Evolutionary conservation across 805 yeast genomes (phyloP), one percentile per base, ranked within the genome.

Genomic region (Hyphopichia homilentoma): DNA sequence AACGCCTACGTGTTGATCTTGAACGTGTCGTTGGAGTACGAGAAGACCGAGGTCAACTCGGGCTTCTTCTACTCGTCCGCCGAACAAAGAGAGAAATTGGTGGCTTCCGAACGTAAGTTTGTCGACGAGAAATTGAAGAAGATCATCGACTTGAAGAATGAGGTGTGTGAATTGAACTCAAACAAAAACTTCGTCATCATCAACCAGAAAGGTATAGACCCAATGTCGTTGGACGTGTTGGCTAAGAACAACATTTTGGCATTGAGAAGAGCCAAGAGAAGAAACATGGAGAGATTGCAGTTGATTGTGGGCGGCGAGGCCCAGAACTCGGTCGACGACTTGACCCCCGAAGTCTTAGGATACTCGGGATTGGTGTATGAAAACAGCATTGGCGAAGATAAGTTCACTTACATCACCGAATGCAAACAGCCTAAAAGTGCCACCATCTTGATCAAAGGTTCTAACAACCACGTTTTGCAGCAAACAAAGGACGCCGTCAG

Each of bases 241-340:
- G 97, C 97, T 27, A 87, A 86, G 56, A 83, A 93, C 61, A 84
- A 84, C 48, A 93, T 93, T 45, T 70, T 93, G 48, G 98, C 98
- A 1, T 73, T 93, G 50, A 81, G 99, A 70, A 80, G 98, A 56
- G 99, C 99, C 27, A 93, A 93, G 71, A 81, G 99, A 70, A 83
- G 99, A 68, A 93, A 93, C 63, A 90, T 93, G 98, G 99, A 93
- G 68, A 81, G 99, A 58, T 73, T 93, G 55, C 99, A 93, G 65
- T 73, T 93, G 39, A 87, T 88, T 33, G 85, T 95, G 42, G 98
- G 97, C 19, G 99, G 98, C 48, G 93, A 84, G 56, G 97, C 97
- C 6, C 97, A 90, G 65, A 93, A 93, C 63, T 83, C 96, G 9
- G 97, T 89, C 28, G 99, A 93, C 52, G 97, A 90, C 57, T 72